phyloP scores from a whole-genome alignment of 176 grass and related monocot species.

The bread wheat (Triticum aestivum) region IWGSC_CS_RefSeq_v2.1 NC_057813.1:343119645-343120144 shows the following conservation, averaged over 20 bases:
- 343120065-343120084: slow-evolving; percentile 25
- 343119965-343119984: slow-evolving; percentile 36
- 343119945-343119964: slow-evolving; percentile 53
- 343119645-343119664: slow-evolving; percentile 20
- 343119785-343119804: slow-evolving; percentile 52
- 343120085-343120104: slow-evolving; percentile 45
- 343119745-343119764: slow-evolving; percentile 19
- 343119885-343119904: slow-evolving; percentile 56
- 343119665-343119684: slow-evolving; percentile 45
- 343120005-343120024: slow-evolving; percentile 39
- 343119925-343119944: slow-evolving; percentile 64
- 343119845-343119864: slow-evolving; percentile 43
- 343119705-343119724: slow-evolving; percentile 38
- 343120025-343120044: slow-evolving; percentile 45
- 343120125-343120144: slow-evolving; percentile 48
- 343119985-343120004: slow-evolving; percentile 31
- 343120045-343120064: slow-evolving; percentile 16
- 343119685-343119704: slow-evolving; percentile 38
- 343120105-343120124: slow-evolving; percentile 75
- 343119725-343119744: slow-evolving; percentile 26
- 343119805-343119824: slow-evolving; percentile 52
- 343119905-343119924: slow-evolving; percentile 58
- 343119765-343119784: slow-evolving; percentile 46
- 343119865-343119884: slow-evolving; percentile 39
- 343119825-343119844: slow-evolving; percentile 45